Evolutionary conservation across 2,329 filamentous ascomycete species (phyloP), one percentile per base, ranked within the genome.

Genomic region (Epichloe gansuensis): DNA sequence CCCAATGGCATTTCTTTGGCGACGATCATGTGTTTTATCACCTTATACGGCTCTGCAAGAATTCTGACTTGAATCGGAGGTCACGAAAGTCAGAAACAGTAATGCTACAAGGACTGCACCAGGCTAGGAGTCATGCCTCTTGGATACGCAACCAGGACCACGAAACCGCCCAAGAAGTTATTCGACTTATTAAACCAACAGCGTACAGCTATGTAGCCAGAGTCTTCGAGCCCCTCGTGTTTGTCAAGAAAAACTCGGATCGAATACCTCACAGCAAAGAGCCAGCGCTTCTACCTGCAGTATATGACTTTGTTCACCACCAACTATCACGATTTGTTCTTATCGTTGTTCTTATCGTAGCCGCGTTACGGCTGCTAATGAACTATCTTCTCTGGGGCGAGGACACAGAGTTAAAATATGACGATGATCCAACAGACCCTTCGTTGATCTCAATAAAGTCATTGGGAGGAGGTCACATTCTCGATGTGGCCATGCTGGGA

Each of bases 131-230:
- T n/a, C 86, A 85, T 1, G 81, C 77, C 4, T 85, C 86, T 15
- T 91, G 87, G 87, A 72, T 91, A 48, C 77, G 79, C 28, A 74
- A 89, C 52, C 87, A 91, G 64, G 86, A 91, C 59, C 85, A 89
- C 59, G 84, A 88, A 61, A 89, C 86, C 1, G 86, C 86, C 2
- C 78, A 78, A 39, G 87, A 91, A 61, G 77, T 91, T 15, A 88
- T 91, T 63, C 76, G 80, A n/a, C 78, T 86, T 35, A 77, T 90
- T 59, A 89, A 88, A 57, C 86, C 86, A 6, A 72, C 76, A 52
- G 78, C 82, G 1, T 77, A 86, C 61, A 86, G 81, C 64, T 88
- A 89, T 63, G 73, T 88, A 17, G 86, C 87, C 23, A 77, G 78
- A 45, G 84, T 91, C 1, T 88, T 86, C 61, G 82, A 90, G 42